Percentiles rank a stretch among this genome's conserved stretches.
These are phyloP conservation scores for Gilbertella persicaria DNA, from an alignment of 371 early-diverging fungal species.

Conservation along the genomic window DNA sequence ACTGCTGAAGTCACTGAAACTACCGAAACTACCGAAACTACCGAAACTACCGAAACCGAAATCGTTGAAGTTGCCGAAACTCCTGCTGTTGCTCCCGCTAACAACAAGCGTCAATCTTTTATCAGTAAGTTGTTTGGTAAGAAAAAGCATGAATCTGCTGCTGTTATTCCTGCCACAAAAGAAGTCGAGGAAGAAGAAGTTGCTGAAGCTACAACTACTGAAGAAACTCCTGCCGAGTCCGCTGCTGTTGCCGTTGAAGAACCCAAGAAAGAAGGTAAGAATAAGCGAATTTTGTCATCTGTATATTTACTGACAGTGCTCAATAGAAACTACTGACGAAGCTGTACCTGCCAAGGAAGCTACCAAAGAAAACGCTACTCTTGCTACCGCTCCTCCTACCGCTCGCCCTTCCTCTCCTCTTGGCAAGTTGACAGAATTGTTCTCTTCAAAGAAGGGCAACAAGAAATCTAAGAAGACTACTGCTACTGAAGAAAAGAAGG, in stretches of 20 bases:
- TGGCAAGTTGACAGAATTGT: conserved; percentile 39
- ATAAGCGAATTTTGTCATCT: neutral
- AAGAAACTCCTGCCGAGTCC: conserved; percentile 5
- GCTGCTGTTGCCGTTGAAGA: conserved; percentile 1
- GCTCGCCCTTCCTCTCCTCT: conserved; percentile 39
- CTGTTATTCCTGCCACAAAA: neutral
- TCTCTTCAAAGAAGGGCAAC: conserved; percentile 34
- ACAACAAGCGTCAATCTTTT: conserved; percentile 49
- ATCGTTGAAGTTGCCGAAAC: conserved; percentile 8
- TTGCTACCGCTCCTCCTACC: conserved; percentile 2
- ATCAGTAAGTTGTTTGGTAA: conserved; percentile 67
- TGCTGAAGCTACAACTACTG: neutral
- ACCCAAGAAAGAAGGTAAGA: conserved; percentile 14
- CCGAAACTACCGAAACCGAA: conserved; percentile 7
- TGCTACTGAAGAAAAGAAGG: conserved; percentile 24
- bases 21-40: neutral
- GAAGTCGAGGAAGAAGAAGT: conserved; percentile 10
- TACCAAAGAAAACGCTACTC: conserved; percentile 1
- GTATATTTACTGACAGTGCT: neutral
- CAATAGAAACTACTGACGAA: conserved; percentile 9
- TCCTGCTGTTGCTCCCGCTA: conserved; percentile 2
- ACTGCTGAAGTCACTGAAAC: conserved; percentile 3
- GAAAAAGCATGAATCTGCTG: conserved; percentile 20
- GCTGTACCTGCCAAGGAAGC: neutral
- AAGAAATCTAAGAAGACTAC: conserved; percentile 28